Base-by-base conservation (phyloP, 179 eudicot species). In the Corrigiola litoralis region DNA sequence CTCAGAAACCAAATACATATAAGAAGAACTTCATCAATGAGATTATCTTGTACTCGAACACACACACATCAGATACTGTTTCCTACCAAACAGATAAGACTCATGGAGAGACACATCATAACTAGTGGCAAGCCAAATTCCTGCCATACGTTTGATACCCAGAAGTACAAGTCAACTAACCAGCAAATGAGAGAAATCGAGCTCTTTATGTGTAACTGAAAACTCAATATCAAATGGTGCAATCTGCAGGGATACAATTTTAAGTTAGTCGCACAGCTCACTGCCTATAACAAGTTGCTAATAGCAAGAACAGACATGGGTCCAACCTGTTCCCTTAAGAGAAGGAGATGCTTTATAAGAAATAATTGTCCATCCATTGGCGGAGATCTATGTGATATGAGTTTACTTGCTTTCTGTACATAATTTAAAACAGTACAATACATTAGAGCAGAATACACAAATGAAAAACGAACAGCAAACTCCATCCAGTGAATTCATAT, bases 221-320 rank as follows among this genome's bases (percentile, higher is more conserved):
- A 90, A 92, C 85, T 92, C 98, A n/a, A 92, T 92, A 68, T 92
- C 97, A 77, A 90, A 92, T 37, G 98, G 98, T 20, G 90, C 98
- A 82, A 92, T 92, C 98, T 92, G 95, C 74, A 83, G 58, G 67
- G 37, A 29, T 29, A 75, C 54, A 60, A 45, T 67, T 72, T 63
- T 38, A 56, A 62, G 57, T 84, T 50, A 80, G 71, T 44, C 40
- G 12, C 16, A 20, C 14, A 61, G 27, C 41, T 64, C 42, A 33
- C 62, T 18, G 36, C 44, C 63, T 33, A 56, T 11, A 58, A 21
- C 36, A 47, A 34, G 27, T 32, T 14, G 50, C 53, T 47, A 27
- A 12, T 21, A 45, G 17, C 59, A 44, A 27, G 34, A 64, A 58
- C 31, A 47, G 47, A 48, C 11, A 40, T 16, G 12, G 32, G 14